phyloP scores from a whole-genome alignment of 1,284 basidiomycete species.

The Trichosporon asahii region DNA sequence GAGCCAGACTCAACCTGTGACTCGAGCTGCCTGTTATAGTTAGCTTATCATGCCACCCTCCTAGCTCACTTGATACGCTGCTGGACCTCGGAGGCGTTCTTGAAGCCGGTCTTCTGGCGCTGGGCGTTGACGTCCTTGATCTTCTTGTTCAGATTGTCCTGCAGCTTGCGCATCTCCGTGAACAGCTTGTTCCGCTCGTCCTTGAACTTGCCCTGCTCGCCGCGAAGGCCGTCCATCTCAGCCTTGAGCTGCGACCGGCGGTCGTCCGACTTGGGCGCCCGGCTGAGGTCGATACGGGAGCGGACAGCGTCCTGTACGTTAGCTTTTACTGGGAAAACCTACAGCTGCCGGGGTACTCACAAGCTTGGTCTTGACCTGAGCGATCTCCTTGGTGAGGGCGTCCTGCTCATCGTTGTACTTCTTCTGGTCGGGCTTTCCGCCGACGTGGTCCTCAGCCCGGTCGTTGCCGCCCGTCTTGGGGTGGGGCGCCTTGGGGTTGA shows the following conservation, averaged over 20 bases:
- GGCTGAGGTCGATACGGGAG: constrained; percentile 68
- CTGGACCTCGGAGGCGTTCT: constrained; percentile 83
- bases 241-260: constrained; percentile 69
- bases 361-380: constrained; percentile 69
- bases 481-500: constrained; percentile 35
- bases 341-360: constrained; percentile 56
- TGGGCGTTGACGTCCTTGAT: constrained; percentile 83
- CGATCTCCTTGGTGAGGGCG: constrained; percentile 75
- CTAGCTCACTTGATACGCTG: constrained; percentile 69
- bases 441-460: constrained; percentile 51
- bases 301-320: constrained; percentile 65
- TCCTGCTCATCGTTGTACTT: constrained; percentile 79
- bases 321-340: background rate
- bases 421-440: constrained; percentile 73
- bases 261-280: constrained; percentile 57
- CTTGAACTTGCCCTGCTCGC: constrained; percentile 78
- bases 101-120: constrained; percentile 78
- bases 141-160: constrained; percentile 83
- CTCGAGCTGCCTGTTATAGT: constrained; percentile 57
- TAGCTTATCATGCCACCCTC: background rate
- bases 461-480: constrained; percentile 29
- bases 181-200: constrained; percentile 65
- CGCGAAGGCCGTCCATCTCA: constrained; percentile 77
- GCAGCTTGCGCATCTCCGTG: constrained; percentile 76
- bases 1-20: constrained; percentile 86